Evolutionary conservation across 2,329 filamentous ascomycete species (phyloP).

Genomic region (Phyllosticta paracitricarpa): DNA sequence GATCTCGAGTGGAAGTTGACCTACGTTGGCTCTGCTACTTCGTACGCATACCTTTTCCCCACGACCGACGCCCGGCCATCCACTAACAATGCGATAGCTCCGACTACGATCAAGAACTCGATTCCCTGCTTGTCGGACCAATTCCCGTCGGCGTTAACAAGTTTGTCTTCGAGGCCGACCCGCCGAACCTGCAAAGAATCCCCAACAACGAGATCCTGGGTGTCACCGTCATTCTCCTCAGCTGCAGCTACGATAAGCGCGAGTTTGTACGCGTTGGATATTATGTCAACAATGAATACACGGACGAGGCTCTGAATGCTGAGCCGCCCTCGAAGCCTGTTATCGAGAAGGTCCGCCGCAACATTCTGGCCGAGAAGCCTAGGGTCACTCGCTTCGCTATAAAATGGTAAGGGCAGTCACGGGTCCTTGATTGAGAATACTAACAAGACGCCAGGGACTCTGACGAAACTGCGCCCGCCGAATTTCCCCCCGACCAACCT

Average conservation of each 20-base stretch:
- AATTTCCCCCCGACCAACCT: slow-evolving; percentile 95
- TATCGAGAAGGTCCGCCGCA: slow-evolving; percentile 84
- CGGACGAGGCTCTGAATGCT: slow-evolving; percentile 75
- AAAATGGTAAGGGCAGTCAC: slow-evolving; percentile 69
- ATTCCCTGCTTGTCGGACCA: slow-evolving; percentile 92
- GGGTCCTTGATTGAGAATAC: neutral
- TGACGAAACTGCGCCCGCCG: slow-evolving; percentile 90
- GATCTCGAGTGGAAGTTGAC: slow-evolving; percentile 99
- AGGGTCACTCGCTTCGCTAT: slow-evolving; percentile 95
- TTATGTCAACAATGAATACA: slow-evolving; percentile 99
- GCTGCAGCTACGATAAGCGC: slow-evolving; percentile 89
- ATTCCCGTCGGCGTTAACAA: slow-evolving; percentile 98
- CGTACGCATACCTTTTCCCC: slow-evolving; percentile 47
- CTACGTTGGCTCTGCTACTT: slow-evolving; percentile 96
- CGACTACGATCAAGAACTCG: slow-evolving; percentile 96
- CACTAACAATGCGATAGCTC: slow-evolving; percentile 48
- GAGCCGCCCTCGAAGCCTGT: slow-evolving; percentile 88
- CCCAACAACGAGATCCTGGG: slow-evolving; percentile 92
- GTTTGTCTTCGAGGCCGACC: slow-evolving; percentile 92
- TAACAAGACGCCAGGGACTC: slow-evolving; percentile 59
- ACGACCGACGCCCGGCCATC: slow-evolving; percentile 7
- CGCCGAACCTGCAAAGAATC: slow-evolving; percentile 82
- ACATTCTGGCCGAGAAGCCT: slow-evolving; percentile 93
- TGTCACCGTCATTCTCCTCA: slow-evolving; percentile 92
- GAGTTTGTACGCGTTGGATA: slow-evolving; percentile 98